Percentiles rank a stretch among this genome's conserved stretches.
Evolutionary conservation across 768 basidiomycete species (phyloP).

Genomic region (Lactarius hengduanensis): DNA sequence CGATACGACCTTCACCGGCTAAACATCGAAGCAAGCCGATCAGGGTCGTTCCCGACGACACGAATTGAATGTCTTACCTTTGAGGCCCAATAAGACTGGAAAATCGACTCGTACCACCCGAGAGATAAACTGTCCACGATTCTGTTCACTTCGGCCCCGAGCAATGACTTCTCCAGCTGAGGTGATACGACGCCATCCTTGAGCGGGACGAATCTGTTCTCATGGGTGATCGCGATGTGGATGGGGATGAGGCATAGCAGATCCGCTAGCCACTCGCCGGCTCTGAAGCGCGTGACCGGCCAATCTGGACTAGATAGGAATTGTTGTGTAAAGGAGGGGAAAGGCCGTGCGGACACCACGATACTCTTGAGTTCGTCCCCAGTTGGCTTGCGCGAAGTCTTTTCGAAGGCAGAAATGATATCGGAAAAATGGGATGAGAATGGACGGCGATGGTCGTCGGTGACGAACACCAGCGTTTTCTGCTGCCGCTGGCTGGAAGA

Average conservation of each 20-base stretch:
- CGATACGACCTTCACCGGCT: slow-evolving; percentile 65
- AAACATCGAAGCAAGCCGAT: neutral
- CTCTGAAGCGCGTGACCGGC: slow-evolving; percentile 41
- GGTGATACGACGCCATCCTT: slow-evolving; percentile 56
- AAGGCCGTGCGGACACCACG: slow-evolving; percentile 37
- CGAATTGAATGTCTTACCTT: slow-evolving; percentile 39
- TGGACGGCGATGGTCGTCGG: slow-evolving; percentile 37
- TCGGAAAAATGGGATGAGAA: slow-evolving; percentile 47
- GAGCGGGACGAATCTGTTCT: slow-evolving; percentile 61
- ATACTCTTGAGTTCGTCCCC: slow-evolving; percentile 44
- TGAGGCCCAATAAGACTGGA: slow-evolving; percentile 60
- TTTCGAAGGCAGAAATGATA: slow-evolving; percentile 48
- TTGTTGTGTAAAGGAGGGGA: slow-evolving; percentile 31
- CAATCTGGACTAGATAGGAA: slow-evolving; percentile 20
- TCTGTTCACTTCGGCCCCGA: slow-evolving; percentile 58
- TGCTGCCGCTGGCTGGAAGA: slow-evolving; percentile 32
- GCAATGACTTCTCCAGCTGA: slow-evolving; percentile 50
- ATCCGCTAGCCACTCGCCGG: slow-evolving; percentile 63
- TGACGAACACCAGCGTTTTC: slow-evolving; percentile 46
- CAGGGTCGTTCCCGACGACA: neutral
- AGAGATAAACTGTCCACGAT: slow-evolving; percentile 58
- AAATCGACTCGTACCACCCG: slow-evolving; percentile 66
- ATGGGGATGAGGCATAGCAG: slow-evolving; percentile 63
- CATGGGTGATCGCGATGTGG: slow-evolving; percentile 57
- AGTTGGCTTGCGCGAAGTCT: slow-evolving; percentile 51